Evolutionary conservation across 257 asterid genomes (phyloP).

Genomic region (Solanum megistacrolobum): DNA sequence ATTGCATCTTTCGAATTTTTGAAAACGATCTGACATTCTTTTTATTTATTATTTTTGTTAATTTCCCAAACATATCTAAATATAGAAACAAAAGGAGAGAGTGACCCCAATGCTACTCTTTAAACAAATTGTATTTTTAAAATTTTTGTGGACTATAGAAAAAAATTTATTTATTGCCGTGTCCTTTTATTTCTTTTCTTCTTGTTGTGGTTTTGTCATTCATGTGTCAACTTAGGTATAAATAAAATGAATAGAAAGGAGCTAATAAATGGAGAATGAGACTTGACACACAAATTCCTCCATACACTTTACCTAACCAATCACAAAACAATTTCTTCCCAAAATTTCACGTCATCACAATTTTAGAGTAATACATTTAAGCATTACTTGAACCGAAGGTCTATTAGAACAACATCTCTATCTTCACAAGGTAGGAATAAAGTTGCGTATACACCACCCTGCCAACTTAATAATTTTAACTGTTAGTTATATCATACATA

Average conservation of each 20-base stretch:
- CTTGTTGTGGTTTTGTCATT: background rate
- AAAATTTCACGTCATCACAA: background rate
- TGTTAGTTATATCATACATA: background rate
- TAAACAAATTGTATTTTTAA: background rate
- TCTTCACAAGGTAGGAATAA: no score
- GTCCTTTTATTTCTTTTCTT: background rate
- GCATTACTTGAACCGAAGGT: background rate
- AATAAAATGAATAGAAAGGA: background rate
- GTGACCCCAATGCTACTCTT: background rate
- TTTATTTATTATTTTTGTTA: no score
- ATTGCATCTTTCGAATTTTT: no score
- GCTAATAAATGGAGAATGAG: background rate
- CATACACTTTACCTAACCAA: background rate
- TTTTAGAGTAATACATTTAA: background rate
- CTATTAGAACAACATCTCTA: fast-evolving
- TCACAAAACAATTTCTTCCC: background rate
- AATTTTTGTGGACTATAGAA: background rate
- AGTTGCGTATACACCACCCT: no score
- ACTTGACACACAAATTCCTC: background rate
- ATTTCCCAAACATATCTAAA: background rate
- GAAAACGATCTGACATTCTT: background rate
- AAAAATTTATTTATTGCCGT: background rate
- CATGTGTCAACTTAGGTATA: background rate
- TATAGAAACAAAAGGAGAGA: background rate
- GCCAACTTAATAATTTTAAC: fast-evolving